Evolutionary conservation across 192 early-diverging fungal genomes (phyloP), one percentile per base, ranked within the genome.

Genomic region (Coemansia guatemalensis): DNA sequence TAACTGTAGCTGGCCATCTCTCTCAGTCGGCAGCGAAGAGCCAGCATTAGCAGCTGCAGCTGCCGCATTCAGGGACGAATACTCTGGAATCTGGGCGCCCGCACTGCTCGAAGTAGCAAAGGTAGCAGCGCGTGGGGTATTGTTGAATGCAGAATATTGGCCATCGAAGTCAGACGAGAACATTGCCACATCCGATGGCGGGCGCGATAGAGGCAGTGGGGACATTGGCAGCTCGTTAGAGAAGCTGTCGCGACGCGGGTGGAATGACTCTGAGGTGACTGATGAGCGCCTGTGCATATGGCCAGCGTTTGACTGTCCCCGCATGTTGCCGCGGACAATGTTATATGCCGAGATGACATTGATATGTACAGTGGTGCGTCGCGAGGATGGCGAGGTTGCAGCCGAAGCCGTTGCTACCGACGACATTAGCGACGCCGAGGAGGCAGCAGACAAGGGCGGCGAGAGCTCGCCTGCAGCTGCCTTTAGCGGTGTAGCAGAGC

Each of bases 101-200:
- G 17, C 39, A 12, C 39, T 17, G 14, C 12, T 44, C 17, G 17
- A 50, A 52, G 27, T 60, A 27, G 23, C 39, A 29, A 18, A 22
- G 18, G 20, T 25, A 23, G 47, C 30, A n/a, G 17, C 17, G 32
- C 33, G 33, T 44, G 18, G 22, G 9, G 57, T 14, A 14, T 21
- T 18, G 21, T 26, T 48, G 30, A 24, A 23, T 5, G 5, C 58
- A 59, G 44, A n/a, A 21, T 24, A 24, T 24, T 41, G 24, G 33
- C 48, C 25, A 20, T 48, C 14, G 2, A 32, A 1, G 47, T 50
- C 35, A 32, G 20, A 33, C 11, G 76, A 60, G 47, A 78, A 78
- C 76, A 78, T 78, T 5, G 76, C 76, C 18, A 78, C 56, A 22
- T 68, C 71, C 9, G 76, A 78, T n/a, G 70, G 66, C 48, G 63